Percentiles rank a stretch among this genome's conserved stretches.
Conservation (phyloP, 805 yeast species). For the Sugiyamaella boreocaroliniensis region DNA sequence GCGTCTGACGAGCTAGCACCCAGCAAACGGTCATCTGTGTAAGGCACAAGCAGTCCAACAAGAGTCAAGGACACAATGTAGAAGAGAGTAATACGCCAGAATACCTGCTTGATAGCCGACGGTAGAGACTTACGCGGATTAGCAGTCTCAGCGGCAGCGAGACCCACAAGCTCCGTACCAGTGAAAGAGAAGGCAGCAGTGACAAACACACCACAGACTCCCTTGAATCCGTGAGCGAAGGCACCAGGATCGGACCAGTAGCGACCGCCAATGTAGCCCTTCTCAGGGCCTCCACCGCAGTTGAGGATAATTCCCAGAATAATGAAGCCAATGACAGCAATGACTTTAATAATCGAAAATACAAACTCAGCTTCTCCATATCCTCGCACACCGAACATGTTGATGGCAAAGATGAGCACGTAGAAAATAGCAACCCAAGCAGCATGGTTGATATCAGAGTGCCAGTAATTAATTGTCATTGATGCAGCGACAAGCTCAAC, state of each 20-base stretch:
- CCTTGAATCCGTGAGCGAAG: conserved; percentile 61
- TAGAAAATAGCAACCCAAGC: conserved; percentile 55
- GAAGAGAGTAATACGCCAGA: conserved; percentile 72
- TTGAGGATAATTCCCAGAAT: conserved; percentile 46
- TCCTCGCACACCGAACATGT: conserved; percentile 50
- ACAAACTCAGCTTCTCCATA: conserved; percentile 66
- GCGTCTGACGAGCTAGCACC: conserved; percentile 48
- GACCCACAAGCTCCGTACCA: conserved; percentile 67
- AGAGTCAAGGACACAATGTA: conserved; percentile 54
- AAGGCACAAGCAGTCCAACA: conserved; percentile 70
- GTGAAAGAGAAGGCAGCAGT: conserved; percentile 73
- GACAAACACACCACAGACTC: conserved; percentile 65
- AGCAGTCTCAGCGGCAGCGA: conserved; percentile 70
- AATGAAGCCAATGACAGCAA: conserved; percentile 54
- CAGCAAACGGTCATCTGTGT: conserved; percentile 43
- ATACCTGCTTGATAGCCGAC: conserved; percentile 70
- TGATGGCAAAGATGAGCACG: conserved; percentile 42
- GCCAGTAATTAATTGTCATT: conserved; percentile 49
- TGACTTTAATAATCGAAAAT: conserved; percentile 50
- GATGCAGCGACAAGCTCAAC: conserved; percentile 57
- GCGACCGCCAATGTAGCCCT: conserved; percentile 49
- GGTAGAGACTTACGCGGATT: conserved; percentile 66
- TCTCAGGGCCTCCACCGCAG: conserved; percentile 55
- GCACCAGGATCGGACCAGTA: conserved; percentile 60
- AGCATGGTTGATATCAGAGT: conserved; percentile 43